Evolutionary conservation across 768 basidiomycete species (phyloP), one percentile per base, ranked within the genome.

Genomic region (Boletus sp.): DNA sequence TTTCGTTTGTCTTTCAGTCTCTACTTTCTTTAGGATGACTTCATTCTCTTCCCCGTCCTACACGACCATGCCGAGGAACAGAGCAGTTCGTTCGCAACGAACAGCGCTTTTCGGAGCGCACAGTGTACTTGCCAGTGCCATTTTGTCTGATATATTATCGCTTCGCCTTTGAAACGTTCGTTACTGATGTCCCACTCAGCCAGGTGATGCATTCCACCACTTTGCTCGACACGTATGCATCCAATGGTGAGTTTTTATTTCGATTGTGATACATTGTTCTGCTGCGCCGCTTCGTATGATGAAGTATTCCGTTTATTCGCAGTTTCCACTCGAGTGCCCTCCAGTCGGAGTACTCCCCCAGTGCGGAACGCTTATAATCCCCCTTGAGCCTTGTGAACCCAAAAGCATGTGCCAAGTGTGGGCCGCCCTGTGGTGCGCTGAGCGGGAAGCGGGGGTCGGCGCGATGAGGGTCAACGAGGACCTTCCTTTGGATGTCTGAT

Each of bases 401-500:
- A 83, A 81, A 78, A 81, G 75, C 74, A 77, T 73, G 73, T 69
- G 74, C 68, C 73, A 75, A 77, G 83, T 62, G 85, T 82, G 86
- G 87, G 86, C 87, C 82, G 76, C 81, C 80, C 65, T 69, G 50
- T 24, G 64, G 84, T 84, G 84, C 86, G 88, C 86, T 90, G 84
- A 77, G 77, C 77, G 80, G 77, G 70, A 86, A 78, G 83, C 77
- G 82, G 83, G 80, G 87, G 87, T 87, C 71, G 86, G 78, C 78
- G 76, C 76, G 70, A 82, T 90, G 88, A 78, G 84, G 78, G 87
- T 70, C 73, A 64, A 65, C 29, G 77, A 82, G 73, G 78, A 84
- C 83, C 89, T 89, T 90, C 87, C 87, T 86, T 89, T 87, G 88
- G 87, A 90, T 90, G 88, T 89, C 88, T 89, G 88, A 89, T 73